Conservation (phyloP, 176 grass and related monocot species). For the Pontederia crassipes region DNA sequence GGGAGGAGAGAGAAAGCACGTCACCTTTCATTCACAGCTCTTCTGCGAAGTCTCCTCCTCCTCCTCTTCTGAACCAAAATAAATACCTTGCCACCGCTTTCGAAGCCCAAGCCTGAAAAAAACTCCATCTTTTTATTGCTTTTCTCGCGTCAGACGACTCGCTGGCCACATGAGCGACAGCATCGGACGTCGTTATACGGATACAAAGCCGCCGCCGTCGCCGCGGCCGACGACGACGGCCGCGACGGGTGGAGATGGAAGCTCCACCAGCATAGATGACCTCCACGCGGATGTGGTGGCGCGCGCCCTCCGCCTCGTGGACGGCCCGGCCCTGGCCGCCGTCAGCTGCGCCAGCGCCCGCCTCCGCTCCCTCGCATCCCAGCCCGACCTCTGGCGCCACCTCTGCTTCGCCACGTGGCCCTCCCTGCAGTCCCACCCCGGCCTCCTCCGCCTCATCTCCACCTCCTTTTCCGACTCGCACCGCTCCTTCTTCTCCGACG, state of each 20-base stretch:
- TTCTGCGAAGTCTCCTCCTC: too few species aligned
- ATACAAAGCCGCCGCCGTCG: too few species aligned
- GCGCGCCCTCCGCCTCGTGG: constrained; percentile 42
- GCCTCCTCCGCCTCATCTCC: neutral
- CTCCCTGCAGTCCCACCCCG: constrained; percentile 24
- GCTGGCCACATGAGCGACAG: too few species aligned
- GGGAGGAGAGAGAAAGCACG: too few species aligned
- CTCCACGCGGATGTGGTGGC: constrained; percentile 54
- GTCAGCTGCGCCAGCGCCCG: constrained; percentile 37
- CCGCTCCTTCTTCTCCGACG: constrained; percentile 60
- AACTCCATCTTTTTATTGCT: too few species aligned
- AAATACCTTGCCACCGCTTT: too few species aligned
- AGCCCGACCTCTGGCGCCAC: constrained; percentile 40
- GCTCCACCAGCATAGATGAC: constrained; percentile 36
- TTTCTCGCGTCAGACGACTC: too few species aligned
- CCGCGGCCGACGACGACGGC: too few species aligned
- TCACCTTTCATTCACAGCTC: too few species aligned
- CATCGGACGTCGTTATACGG: too few species aligned
- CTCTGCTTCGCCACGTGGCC: constrained; percentile 70
- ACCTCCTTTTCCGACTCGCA: constrained; percentile 3
- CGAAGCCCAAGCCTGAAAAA: too few species aligned
- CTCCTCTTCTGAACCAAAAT: too few species aligned
- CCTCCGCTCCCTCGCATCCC: constrained; percentile 40
- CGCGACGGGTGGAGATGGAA: neutral
- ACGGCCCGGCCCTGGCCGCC: constrained; percentile 62